A percentile compares a stretch with the other conserved stretches of the same genome.
phyloP scores from a whole-genome alignment of 805 yeast species.

The Candida loeiensis region DNA sequence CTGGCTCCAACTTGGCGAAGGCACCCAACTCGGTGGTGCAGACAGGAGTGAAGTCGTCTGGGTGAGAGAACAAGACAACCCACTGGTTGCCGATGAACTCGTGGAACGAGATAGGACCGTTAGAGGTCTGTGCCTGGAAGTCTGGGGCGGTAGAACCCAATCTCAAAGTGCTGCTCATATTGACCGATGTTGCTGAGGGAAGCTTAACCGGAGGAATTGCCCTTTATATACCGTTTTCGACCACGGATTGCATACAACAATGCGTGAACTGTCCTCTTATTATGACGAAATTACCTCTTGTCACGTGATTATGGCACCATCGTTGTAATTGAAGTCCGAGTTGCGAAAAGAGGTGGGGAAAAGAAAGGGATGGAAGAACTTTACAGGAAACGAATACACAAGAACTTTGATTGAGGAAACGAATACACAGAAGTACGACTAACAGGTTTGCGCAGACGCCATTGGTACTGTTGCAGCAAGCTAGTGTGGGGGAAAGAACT shows the following conservation, averaged over 20 bases:
- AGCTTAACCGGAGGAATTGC: not conserved
- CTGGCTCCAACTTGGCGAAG: constrained; percentile 83
- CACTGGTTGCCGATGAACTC: constrained; percentile 81
- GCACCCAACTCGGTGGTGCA: constrained; percentile 97
- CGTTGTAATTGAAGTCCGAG: not conserved
- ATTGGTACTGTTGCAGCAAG: no score
- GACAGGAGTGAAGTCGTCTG: constrained; percentile 95
- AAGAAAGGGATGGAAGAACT: not conserved
- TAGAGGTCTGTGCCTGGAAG: constrained; percentile 77
- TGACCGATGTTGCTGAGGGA: not conserved
- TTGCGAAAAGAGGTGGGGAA: not conserved
- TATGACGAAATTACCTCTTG: constrained; percentile 7
- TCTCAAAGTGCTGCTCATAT: constrained; percentile 38
- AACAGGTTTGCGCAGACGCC: no score
- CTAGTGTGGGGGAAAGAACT: no score
- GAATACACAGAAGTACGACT: no score
- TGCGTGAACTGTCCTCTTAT: constrained; percentile 2
- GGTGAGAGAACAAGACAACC: constrained; percentile 89
- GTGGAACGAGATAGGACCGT: constrained; percentile 83
- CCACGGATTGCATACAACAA: constrained; percentile 3
- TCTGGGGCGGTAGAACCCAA: constrained; percentile 86
- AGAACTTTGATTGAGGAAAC: no score
- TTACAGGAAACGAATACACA: no score
- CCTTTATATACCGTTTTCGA: constrained; percentile 8
- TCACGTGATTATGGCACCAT: constrained; percentile 10